Conservation (phyloP, 345 rosid species). For the Balakata baccata region DNA sequence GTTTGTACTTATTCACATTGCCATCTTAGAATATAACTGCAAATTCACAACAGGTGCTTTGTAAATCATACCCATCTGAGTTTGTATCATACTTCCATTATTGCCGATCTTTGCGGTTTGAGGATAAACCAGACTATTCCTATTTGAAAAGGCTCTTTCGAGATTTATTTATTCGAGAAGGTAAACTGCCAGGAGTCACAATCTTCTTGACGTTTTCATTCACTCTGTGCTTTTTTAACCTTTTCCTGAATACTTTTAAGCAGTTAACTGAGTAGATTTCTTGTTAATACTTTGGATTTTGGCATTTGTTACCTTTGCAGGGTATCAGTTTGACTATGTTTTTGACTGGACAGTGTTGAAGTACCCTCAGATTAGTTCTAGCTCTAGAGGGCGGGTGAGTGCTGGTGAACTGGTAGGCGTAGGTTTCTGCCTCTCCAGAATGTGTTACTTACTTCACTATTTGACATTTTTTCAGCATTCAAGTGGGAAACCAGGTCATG, state of each 20-base stretch:
- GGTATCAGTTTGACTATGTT: conserved; percentile 86
- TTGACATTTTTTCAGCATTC: conserved; percentile 19
- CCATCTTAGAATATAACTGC: neutral
- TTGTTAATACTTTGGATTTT: conserved; percentile 5
- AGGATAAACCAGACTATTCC: conserved; percentile 95
- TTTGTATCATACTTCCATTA: conserved; percentile 93
- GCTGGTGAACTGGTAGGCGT: conserved; percentile 2
- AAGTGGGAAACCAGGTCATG: conserved; percentile 51
- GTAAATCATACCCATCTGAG: conserved; percentile 82
- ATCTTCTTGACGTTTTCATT: neutral
- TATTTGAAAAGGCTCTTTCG: conserved; percentile 91
- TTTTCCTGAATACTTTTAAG: neutral
- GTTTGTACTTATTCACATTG: neutral
- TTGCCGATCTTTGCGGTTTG: conserved; percentile 90
- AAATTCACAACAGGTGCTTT: conserved; percentile 53
- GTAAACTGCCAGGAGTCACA: conserved; percentile 29
- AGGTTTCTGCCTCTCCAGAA: neutral
- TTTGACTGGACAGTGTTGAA: conserved; percentile 93
- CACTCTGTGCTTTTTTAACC: neutral
- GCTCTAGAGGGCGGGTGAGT: conserved; percentile 76
- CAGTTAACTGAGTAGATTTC: neutral
- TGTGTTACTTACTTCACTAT: neutral
- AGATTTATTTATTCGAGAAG: conserved; percentile 89
- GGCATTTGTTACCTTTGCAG: conserved; percentile 37
- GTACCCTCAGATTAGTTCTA: conserved; percentile 76